Conservation (phyloP, 495 filamentous ascomycete species). For the Lasiosphaeria ovina region DNA sequence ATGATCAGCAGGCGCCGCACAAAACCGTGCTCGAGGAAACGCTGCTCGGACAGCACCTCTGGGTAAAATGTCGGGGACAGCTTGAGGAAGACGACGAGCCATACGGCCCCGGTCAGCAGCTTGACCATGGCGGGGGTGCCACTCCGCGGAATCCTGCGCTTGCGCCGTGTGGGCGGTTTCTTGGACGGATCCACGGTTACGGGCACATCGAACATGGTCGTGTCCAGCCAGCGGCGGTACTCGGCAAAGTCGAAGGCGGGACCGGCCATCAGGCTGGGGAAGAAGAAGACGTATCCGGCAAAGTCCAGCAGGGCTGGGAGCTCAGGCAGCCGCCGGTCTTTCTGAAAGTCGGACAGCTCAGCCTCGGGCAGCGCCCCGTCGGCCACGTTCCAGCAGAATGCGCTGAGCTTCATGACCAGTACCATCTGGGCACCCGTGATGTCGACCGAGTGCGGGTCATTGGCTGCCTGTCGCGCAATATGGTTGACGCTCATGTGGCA, state of each 20-base stretch:
- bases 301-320: conserved; percentile 79
- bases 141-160: conserved; percentile 91
- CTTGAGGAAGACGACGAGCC: conserved; percentile 78
- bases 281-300: conserved; percentile 88
- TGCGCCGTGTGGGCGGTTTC: conserved; percentile 80
- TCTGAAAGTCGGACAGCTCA: conserved; percentile 81
- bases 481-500: conserved; percentile 91
- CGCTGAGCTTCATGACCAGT: conserved; percentile 93
- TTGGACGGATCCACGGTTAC: conserved; percentile 73
- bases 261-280: conserved; percentile 81
- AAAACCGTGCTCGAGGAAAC: conserved; percentile 65
- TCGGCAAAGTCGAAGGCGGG: conserved; percentile 93
- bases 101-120: conserved; percentile 64
- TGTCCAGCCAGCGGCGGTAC: conserved; percentile 89
- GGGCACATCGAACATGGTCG: conserved; percentile 88
- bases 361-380: conserved; percentile 78
- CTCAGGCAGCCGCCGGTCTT: conserved; percentile 69
- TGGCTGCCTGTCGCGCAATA: conserved; percentile 70
- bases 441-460: conserved; percentile 66
- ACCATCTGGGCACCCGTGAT: conserved; percentile 99
- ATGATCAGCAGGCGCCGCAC: conserved; percentile 69
- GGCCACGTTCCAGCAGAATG: conserved; percentile 97
- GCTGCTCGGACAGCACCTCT: conserved; percentile 54
- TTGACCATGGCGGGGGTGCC: conserved; percentile 82
- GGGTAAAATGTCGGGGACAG: conserved; percentile 63